Conservation (phyloP, 495 filamentous ascomycete genomes). For the Haplographium delicatum region DNA sequence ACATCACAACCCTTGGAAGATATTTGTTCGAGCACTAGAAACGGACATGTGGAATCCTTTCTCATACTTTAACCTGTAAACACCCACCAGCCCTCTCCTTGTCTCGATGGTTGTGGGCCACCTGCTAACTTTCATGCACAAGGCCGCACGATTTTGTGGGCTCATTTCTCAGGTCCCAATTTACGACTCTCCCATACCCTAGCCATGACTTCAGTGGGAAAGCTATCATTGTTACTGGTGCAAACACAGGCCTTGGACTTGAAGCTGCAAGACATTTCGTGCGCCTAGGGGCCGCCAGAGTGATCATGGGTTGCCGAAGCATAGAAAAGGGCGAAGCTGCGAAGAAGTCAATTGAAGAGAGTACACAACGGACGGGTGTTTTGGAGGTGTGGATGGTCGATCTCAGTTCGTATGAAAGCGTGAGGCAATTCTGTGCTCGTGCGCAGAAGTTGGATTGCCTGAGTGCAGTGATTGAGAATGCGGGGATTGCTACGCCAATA, state of each 20-base stretch:
- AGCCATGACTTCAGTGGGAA: slow-evolving; percentile 24
- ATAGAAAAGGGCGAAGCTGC: slow-evolving; percentile 25
- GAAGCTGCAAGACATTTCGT: slow-evolving; percentile 37
- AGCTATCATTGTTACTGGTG: slow-evolving; percentile 49
- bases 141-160: slow-evolving; percentile 9
- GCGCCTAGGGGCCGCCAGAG: slow-evolving; percentile 29
- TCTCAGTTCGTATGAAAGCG: slow-evolving; percentile 31
- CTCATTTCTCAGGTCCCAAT: slow-evolving; percentile 21
- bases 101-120: background rate
- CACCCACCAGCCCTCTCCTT: background rate
- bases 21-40: no score
- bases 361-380: slow-evolving; percentile 23
- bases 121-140: background rate
- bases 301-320: slow-evolving; percentile 38
- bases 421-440: slow-evolving; percentile 30
- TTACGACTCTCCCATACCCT: slow-evolving; percentile 18
- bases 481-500: slow-evolving; percentile 26
- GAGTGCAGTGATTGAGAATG: slow-evolving; percentile 38
- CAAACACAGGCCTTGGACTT: slow-evolving; percentile 48
- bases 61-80: slow-evolving; percentile 12
- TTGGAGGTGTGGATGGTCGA: slow-evolving; percentile 40
- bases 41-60: slow-evolving; percentile 17
- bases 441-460: slow-evolving; percentile 32
- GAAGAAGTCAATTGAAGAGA: slow-evolving; percentile 30
- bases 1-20: no score